Evolutionary conservation across 768 basidiomycete species (phyloP).

Genomic region (Panaeolus papilionaceus): DNA sequence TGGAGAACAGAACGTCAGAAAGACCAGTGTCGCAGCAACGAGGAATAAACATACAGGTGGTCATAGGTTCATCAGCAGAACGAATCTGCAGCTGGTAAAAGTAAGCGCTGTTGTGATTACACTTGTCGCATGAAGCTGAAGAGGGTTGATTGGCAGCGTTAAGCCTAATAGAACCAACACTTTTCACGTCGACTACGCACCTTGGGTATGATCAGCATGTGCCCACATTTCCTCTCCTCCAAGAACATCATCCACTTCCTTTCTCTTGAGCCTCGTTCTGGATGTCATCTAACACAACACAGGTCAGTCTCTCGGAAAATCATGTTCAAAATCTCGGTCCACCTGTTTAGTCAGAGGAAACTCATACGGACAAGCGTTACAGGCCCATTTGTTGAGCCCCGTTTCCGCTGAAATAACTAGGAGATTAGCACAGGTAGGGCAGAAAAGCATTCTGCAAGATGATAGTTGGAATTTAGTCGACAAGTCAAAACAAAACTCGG

Average conservation of each 20-base stretch:
- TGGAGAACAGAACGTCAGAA: constrained; percentile 15
- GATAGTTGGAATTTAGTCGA: not conserved
- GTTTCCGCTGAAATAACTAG: constrained; percentile 79
- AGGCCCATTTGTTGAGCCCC: constrained; percentile 91
- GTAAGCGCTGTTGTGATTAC: constrained; percentile 86
- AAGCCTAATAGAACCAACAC: not conserved
- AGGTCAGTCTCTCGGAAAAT: not conserved
- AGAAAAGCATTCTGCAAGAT: constrained; percentile 75
- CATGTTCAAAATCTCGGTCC: constrained; percentile 18
- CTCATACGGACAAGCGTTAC: constrained; percentile 94
- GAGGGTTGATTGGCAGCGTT: not conserved
- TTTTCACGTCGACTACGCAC: constrained; percentile 40
- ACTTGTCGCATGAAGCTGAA: constrained; percentile 71
- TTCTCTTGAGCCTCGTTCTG: constrained; percentile 83
- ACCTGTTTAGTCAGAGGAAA: constrained; percentile 91
- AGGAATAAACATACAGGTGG: constrained; percentile 52
- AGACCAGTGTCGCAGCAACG: not conserved
- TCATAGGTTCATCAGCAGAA: constrained; percentile 94
- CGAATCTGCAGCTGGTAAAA: constrained; percentile 97
- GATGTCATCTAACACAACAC: constrained; percentile 82
- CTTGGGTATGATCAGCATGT: constrained; percentile 87
- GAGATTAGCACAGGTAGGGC: constrained; percentile 92
- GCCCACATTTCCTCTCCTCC: constrained; percentile 95
- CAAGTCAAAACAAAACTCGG: not conserved
- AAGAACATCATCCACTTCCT: constrained; percentile 93